These are phyloP conservation scores for Yamadazyma atmosphaerica DNA, from an alignment of 1,139 yeast genomes.

Conservation along the genomic window DNA sequence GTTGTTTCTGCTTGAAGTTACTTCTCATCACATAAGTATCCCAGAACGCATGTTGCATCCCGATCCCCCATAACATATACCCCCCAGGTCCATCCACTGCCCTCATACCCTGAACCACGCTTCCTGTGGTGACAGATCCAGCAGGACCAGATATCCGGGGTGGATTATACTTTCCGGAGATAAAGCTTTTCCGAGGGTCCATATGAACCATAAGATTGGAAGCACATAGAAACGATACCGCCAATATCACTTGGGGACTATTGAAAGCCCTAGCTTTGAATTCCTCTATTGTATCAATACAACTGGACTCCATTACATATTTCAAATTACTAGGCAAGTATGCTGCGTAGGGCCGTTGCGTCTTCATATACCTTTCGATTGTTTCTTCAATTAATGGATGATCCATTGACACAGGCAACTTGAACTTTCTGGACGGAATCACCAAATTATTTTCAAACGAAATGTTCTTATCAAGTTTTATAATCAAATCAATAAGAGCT, in stretches of 20 bases:
- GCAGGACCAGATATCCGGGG: constrained; percentile 9
- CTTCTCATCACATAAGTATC: constrained; percentile 8
- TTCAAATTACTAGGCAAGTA: constrained; percentile 7
- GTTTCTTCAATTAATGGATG: constrained; percentile 9
- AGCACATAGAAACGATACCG: constrained; percentile 10
- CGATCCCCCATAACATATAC: constrained; percentile 10
- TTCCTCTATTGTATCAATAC: constrained; percentile 8
- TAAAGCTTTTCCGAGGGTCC: constrained; percentile 8
- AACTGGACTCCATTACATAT: constrained; percentile 9
- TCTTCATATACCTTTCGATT: constrained; percentile 6
- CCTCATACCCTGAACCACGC: constrained; percentile 11
- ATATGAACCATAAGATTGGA: constrained; percentile 8
- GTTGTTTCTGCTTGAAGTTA: constrained; percentile 27
- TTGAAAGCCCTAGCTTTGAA: constrained; percentile 7
- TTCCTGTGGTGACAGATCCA: constrained; percentile 9
- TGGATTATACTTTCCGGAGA: constrained; percentile 9
- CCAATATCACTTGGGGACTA: constrained; percentile 8
- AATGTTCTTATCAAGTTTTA: constrained; percentile 2
- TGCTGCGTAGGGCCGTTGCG: constrained; percentile 9
- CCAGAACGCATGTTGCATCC: constrained; percentile 9
- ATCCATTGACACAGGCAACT: constrained; percentile 8
- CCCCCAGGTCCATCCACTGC: constrained; percentile 11
- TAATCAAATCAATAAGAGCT: background rate
- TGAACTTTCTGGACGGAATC: constrained; percentile 8
- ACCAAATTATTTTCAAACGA: constrained; percentile 3